phyloP scores from a whole-genome alignment of 176 grass and related monocot species.

The Musa beccarii region DNA sequence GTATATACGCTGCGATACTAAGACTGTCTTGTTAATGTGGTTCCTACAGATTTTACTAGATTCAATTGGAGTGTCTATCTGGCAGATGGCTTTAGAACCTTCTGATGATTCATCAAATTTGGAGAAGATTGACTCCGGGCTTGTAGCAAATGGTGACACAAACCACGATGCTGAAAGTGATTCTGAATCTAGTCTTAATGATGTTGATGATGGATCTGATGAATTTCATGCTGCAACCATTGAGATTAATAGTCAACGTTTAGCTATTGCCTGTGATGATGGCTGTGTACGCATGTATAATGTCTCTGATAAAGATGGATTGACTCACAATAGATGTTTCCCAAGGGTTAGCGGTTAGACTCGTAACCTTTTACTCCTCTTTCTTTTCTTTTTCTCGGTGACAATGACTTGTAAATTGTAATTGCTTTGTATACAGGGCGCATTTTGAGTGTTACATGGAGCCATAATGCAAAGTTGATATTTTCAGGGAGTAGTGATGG shows the following conservation, averaged over 20 bases:
- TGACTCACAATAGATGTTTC: slow-evolving; percentile 74
- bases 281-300: slow-evolving; percentile 71
- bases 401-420: neutral
- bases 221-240: slow-evolving; percentile 27
- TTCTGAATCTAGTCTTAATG: slow-evolving; percentile 58
- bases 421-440: slow-evolving; percentile 38
- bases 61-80: slow-evolving; percentile 57
- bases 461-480: slow-evolving; percentile 57
- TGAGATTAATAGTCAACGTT: slow-evolving; percentile 32
- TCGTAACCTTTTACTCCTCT: slow-evolving; percentile 13
- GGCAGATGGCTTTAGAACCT: slow-evolving; percentile 86
- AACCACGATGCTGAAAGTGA: slow-evolving; percentile 33
- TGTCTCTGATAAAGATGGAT: slow-evolving; percentile 50
- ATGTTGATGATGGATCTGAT: slow-evolving; percentile 23
- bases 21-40: slow-evolving; percentile 6
- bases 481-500: slow-evolving; percentile 89
- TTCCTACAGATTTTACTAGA: slow-evolving; percentile 59
- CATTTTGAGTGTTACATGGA: slow-evolving; percentile 86
- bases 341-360: slow-evolving; percentile 80
- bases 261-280: slow-evolving; percentile 87
- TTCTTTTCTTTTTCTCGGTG: neutral
- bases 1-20: neutral
- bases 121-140: too few species aligned
- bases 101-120: neutral
- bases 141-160: slow-evolving; percentile 20